phyloP scores from a whole-genome alignment of 2,329 filamentous ascomycete species.

The Trichophaea hybrida region DNA sequence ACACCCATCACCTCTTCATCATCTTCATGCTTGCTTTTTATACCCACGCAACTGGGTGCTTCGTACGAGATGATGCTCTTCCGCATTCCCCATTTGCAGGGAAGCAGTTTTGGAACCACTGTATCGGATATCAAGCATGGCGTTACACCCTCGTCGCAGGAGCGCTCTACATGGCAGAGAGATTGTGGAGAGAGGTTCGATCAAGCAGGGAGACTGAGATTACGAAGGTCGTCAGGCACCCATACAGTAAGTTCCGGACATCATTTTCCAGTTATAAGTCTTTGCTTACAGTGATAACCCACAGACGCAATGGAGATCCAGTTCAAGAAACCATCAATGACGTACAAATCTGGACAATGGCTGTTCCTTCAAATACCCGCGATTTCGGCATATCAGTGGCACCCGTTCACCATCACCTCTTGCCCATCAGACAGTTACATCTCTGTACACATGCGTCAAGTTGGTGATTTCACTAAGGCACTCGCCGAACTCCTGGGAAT shows the following conservation, averaged over 20 bases:
- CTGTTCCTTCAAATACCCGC: conserved; percentile 88
- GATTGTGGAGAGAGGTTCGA: conserved; percentile 80
- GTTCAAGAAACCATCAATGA: conserved; percentile 90
- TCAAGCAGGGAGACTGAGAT: conserved; percentile 74
- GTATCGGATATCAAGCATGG: conserved; percentile 91
- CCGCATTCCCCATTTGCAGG: conserved; percentile 75
- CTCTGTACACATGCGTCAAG: conserved; percentile 86
- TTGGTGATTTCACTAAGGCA: conserved; percentile 88
- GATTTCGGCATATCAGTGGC: conserved; percentile 84
- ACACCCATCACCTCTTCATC: conserved; percentile 96
- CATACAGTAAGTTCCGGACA: conserved; percentile 52
- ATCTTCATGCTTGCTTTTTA: conserved; percentile 89
- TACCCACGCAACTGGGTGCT: conserved; percentile 90
- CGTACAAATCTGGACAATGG: conserved; percentile 97
- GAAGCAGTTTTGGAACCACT: conserved; percentile 72
- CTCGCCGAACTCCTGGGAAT: conserved; percentile 94
- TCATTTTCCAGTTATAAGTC: background rate
- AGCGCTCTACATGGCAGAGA: conserved; percentile 71
- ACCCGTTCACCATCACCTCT: conserved; percentile 97
- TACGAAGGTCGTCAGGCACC: conserved; percentile 85
- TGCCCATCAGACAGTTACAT: conserved; percentile 93
- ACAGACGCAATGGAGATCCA: conserved; percentile 90
- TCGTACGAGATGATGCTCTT: conserved; percentile 66
- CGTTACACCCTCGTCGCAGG: conserved; percentile 87
- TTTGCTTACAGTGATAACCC: background rate